A percentile compares a stretch with the other conserved stretches of the same genome.
phyloP scores from a whole-genome alignment of 2,329 filamentous ascomycete genomes.

The Cercospora janseana region DNA sequence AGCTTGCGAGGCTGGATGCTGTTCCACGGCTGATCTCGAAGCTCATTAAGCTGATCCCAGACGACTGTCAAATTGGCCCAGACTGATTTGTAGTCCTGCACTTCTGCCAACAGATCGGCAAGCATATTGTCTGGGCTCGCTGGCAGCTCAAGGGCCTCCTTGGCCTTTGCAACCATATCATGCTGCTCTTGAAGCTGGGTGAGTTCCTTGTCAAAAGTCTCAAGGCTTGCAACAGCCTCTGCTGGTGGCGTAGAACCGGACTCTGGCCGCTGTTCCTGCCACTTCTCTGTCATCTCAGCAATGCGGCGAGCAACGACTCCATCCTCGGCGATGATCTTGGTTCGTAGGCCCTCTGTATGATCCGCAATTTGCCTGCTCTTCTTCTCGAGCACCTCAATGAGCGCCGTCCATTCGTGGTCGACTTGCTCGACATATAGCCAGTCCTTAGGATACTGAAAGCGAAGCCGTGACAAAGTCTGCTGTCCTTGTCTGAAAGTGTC shows the following conservation, averaged over 20 bases:
- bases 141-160: slow-evolving; percentile 90
- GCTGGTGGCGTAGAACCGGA: slow-evolving; percentile 91
- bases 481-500: slow-evolving; percentile 95
- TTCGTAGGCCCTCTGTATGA: slow-evolving; percentile 88
- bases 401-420: slow-evolving; percentile 88
- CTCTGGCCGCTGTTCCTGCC: slow-evolving; percentile 96
- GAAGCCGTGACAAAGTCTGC: slow-evolving; percentile 82
- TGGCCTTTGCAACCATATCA: slow-evolving; percentile 92
- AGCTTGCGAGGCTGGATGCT: slow-evolving; percentile 94
- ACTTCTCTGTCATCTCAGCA: slow-evolving; percentile 75
- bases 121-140: slow-evolving; percentile 77
- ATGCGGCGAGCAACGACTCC: slow-evolving; percentile 88
- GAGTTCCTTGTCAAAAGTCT: slow-evolving; percentile 79
- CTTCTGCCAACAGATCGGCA: slow-evolving; percentile 83
- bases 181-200: slow-evolving; percentile 82
- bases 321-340: slow-evolving; percentile 93
- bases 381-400: slow-evolving; percentile 86
- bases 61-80: slow-evolving; percentile 95
- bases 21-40: slow-evolving; percentile 89
- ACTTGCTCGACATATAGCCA: slow-evolving; percentile 97
- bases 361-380: slow-evolving; percentile 96
- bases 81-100: slow-evolving; percentile 97
- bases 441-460: slow-evolving; percentile 88
- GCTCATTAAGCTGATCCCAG: slow-evolving; percentile 93
- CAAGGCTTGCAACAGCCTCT: slow-evolving; percentile 77